These are phyloP conservation scores for Gaertneriomyces semiglobifer DNA, from an alignment of 192 early-diverging fungal genomes.

Conservation along the genomic window DNA sequence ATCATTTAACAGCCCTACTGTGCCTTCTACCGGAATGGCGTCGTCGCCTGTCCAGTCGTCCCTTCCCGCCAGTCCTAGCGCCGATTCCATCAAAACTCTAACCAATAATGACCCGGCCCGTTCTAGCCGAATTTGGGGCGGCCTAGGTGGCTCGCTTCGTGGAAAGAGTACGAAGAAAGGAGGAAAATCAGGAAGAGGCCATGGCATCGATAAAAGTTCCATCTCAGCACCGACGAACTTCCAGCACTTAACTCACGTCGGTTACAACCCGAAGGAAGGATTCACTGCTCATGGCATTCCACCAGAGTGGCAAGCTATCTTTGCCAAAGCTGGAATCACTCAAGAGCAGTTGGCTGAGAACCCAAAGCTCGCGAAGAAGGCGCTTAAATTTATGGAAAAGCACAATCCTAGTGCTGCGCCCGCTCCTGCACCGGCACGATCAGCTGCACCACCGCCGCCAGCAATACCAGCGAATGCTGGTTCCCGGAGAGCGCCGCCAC, in stretches of 20 bases:
- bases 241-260: conserved; percentile 49
- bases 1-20: too few species aligned
- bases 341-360: conserved; percentile 35
- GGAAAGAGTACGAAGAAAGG: conserved; percentile 13
- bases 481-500: conserved; percentile 30
- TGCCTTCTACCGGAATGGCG: too few species aligned
- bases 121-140: background rate
- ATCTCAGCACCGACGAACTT: conserved; percentile 49
- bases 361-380: background rate
- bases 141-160: background rate
- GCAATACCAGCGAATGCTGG: background rate
- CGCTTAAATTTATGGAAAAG: background rate
- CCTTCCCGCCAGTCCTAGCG: background rate
- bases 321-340: conserved; percentile 55
- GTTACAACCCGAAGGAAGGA: conserved; percentile 45
- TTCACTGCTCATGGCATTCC: conserved; percentile 55
- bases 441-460: conserved; percentile 12
- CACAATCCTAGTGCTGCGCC: background rate
- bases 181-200: conserved; percentile 28
- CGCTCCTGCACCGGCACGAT: conserved; percentile 1
- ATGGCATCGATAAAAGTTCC: conserved; percentile 44
- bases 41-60: too few species aligned
- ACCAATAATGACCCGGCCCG: background rate
- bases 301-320: conserved; percentile 53
- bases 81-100: background rate